Percentiles rank a stretch among this genome's conserved stretches.
Evolutionary conservation across 139 green algal species (phyloP).

Genomic region (Deuterostichococcus epilithicus): DNA sequence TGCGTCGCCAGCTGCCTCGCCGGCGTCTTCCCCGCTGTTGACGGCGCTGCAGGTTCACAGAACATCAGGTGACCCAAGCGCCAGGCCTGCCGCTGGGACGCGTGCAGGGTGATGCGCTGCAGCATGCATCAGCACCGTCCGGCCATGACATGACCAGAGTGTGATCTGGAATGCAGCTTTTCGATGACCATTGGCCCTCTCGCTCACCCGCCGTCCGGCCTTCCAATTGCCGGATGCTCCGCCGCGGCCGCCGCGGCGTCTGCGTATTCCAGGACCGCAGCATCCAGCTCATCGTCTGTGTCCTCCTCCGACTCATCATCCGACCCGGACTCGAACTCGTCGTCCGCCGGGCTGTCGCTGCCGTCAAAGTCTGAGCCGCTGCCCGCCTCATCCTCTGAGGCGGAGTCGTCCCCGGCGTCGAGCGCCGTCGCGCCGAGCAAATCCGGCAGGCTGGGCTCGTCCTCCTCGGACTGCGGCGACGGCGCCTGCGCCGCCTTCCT

Average conservation of each 20-base stretch:
- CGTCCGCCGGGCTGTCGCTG: not conserved
- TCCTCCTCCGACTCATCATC: not conserved
- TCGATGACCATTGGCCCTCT: too few species aligned
- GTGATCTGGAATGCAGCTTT: too few species aligned
- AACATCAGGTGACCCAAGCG: not conserved
- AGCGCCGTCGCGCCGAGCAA: not conserved
- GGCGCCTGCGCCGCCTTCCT: not conserved
- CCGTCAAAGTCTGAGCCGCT: not conserved
- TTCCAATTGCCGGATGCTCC: too few species aligned
- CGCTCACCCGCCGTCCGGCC: too few species aligned
- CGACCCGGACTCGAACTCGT: not conserved
- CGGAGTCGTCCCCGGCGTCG: not conserved
- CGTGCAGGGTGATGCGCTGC: too few species aligned
- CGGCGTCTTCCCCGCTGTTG: slow-evolving; percentile 8
- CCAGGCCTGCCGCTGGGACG: too few species aligned
- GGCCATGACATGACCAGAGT: too few species aligned
- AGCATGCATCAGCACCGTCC: too few species aligned
- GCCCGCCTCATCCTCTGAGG: not conserved
- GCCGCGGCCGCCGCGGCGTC: not conserved
- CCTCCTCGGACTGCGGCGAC: not conserved
- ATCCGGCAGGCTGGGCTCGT: not conserved
- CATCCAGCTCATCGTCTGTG: slow-evolving; percentile 18
- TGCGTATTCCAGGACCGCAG: slow-evolving; percentile 14
- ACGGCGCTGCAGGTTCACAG: too few species aligned
- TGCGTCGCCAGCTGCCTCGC: not conserved